Base-by-base conservation (phyloP, 2,329 filamentous ascomycete species). In the Sclerotinia spermophila region DNA sequence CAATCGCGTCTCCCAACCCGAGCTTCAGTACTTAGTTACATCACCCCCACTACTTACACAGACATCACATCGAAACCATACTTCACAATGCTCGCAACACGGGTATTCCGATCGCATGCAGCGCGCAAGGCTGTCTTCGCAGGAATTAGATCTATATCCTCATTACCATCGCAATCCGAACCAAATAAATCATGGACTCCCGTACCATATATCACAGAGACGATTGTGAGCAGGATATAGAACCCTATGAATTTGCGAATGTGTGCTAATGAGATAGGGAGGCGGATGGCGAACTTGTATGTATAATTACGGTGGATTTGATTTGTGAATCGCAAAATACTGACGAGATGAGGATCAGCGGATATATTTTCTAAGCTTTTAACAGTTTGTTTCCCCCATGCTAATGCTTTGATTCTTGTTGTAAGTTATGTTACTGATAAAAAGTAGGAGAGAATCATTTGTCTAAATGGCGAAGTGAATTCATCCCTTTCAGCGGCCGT, bases 381-480 rank as follows among this genome's bases (percentile, higher is more conserved):
- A 27, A 91, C 93, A 83, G 90, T 92, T 82, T 68, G 81, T 40
- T 21, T 33, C n/a, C 13, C n/a, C 27, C 42, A 30, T 19, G 24
- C n/a, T 19, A 19, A 27, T 53, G 30, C 30, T 44, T 44, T 24
- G 19, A 21, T 33, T 8, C 44, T 30, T n/a, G 21, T 56, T 5
- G 21, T 44, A 51, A 30, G 38, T 35, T 19, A 53, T n/a, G 19
- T 69, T 71, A 42, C 45, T 93, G 89, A 95, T 97, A 85, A 92
- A 94, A 74, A 97, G 97, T 78, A 93, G 89, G 95, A 98, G 85
- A 92, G 95, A 74, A 98, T 98, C 78, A 87, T 99, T 78, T 97
- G 92, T 79, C 87, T 98, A 48, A 97, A 97, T 78, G 95, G 95
- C 78, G 86, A 92, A 78, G 94, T 98, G 71, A 92, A 98, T 82